Percentiles rank a stretch among this genome's conserved stretches.
Evolutionary conservation across 257 asterid genomes (phyloP).

Genomic region (Solanum chiquidenum): DNA sequence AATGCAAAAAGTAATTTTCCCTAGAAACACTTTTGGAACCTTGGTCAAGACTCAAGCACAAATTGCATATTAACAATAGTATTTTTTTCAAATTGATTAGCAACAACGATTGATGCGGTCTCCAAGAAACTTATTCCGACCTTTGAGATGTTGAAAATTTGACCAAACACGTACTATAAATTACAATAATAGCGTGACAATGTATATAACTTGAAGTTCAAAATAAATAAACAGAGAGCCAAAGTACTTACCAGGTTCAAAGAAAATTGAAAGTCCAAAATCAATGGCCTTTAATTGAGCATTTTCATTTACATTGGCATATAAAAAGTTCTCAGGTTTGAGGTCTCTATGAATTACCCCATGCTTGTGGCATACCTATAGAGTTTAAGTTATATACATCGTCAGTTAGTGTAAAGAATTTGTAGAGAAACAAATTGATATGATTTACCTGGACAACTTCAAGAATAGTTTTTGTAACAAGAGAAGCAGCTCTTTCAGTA

Average conservation of each 20-base stretch:
- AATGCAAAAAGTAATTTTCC: neutral
- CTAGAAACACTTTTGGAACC: neutral
- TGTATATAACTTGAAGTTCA: neutral
- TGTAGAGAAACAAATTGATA: neutral
- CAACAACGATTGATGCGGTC: neutral
- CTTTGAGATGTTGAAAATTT: neutral
- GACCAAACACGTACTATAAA: neutral
- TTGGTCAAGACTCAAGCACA: neutral
- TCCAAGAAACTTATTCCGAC: neutral
- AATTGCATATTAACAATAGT: neutral
- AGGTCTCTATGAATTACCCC: constrained; percentile 85
- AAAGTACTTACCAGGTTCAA: constrained; percentile 40
- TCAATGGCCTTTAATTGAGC: constrained; percentile 76
- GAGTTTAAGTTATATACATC: neutral
- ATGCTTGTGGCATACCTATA: constrained; percentile 54
- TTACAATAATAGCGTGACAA: neutral
- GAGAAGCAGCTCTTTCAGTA: constrained; percentile 78
- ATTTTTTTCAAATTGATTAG: neutral
- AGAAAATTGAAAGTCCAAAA: constrained; percentile 79
- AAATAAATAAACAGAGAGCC: neutral
- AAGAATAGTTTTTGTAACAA: constrained; percentile 62
- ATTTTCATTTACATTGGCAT: constrained; percentile 35
- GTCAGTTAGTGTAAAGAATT: no score
- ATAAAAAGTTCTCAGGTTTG: constrained; percentile 77
- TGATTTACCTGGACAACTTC: constrained; percentile 67